Conservation (phyloP, 495 filamentous ascomycete genomes). For the Venustampulla echinocandica region DNA sequence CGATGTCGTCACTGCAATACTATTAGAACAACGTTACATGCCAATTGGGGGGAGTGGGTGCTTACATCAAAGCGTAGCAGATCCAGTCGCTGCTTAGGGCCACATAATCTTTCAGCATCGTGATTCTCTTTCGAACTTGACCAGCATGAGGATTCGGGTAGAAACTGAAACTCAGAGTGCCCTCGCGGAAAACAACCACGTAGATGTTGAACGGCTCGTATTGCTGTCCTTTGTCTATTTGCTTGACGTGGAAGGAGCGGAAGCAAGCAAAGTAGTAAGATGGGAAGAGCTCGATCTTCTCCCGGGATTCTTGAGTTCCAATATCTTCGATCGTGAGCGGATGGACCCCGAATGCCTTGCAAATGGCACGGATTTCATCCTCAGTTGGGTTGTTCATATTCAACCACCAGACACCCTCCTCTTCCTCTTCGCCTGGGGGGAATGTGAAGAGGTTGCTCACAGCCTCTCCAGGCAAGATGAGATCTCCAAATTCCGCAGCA, state of each 20-base stretch:
- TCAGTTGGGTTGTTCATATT: slow-evolving; percentile 86
- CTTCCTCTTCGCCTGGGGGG: slow-evolving; percentile 43
- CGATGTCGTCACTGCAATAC: slow-evolving; percentile 73
- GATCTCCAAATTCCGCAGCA: slow-evolving; percentile 74
- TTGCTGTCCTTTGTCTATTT: slow-evolving; percentile 60
- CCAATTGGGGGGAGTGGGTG: slow-evolving; percentile 6
- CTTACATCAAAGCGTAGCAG: slow-evolving; percentile 95
- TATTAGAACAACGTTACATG: slow-evolving; percentile 21
- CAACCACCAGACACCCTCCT: slow-evolving; percentile 85
- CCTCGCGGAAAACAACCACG: slow-evolving; percentile 93
- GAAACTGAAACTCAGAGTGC: slow-evolving; percentile 89
- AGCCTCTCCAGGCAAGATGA: slow-evolving; percentile 79
- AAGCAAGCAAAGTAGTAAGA: slow-evolving; percentile 98
- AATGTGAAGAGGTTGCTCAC: slow-evolving; percentile 84
- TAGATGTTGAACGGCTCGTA: slow-evolving; percentile 90
- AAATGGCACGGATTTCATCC: slow-evolving; percentile 80
- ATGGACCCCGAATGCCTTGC: slow-evolving; percentile 86
- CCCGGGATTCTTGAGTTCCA: slow-evolving; percentile 81
- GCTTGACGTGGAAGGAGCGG: slow-evolving; percentile 66
- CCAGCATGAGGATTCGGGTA: slow-evolving; percentile 71
- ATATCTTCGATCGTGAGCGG: slow-evolving; percentile 94
- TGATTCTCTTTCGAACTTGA: slow-evolving; percentile 85
- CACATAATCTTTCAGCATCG: slow-evolving; percentile 87
- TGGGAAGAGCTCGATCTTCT: slow-evolving; percentile 96
- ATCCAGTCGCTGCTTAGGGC: slow-evolving; percentile 94